A percentile compares a stretch with the other conserved stretches of the same genome.
Evolutionary conservation across 768 basidiomycete species (phyloP).

Genomic region (Dacryopinax primogenitus): DNA sequence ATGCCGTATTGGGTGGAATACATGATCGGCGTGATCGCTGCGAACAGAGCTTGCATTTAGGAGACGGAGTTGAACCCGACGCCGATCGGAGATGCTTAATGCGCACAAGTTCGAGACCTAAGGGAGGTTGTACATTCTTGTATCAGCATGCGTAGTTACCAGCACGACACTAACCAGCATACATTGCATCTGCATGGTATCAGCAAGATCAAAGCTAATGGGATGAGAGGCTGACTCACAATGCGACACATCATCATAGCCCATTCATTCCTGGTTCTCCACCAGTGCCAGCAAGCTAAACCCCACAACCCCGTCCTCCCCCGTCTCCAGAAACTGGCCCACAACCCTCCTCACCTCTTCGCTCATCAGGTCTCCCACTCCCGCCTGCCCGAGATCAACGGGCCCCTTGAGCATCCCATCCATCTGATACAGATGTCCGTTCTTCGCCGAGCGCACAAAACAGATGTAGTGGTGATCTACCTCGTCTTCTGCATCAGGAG

Average conservation of each 20-base stretch:
- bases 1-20: too few relatives aligned
- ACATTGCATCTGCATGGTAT: not conserved
- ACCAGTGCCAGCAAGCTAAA: slow-evolving; percentile 14
- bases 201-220: not conserved
- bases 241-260: too few relatives aligned
- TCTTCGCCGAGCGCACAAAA: slow-evolving; percentile 9
- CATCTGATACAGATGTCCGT: slow-evolving; percentile 11
- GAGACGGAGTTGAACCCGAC: too few relatives aligned
- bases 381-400: not conserved
- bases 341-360: not conserved
- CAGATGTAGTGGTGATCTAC: slow-evolving; percentile 12
- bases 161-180: too few relatives aligned
- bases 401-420: slow-evolving; percentile 12
- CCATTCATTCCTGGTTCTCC: not conserved
- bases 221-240: not conserved
- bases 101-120: too few relatives aligned
- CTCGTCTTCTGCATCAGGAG: slow-evolving; percentile 11
- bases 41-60: too few relatives aligned
- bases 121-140: too few relatives aligned
- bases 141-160: too few relatives aligned
- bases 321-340: slow-evolving; percentile 5
- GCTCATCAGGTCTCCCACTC: slow-evolving; percentile 7
- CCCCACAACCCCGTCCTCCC: slow-evolving; percentile 7
- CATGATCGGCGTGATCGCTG: too few relatives aligned
- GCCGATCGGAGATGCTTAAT: too few relatives aligned